Evolutionary conservation across 495 filamentous ascomycete genomes (phyloP).

Genomic region (Lichenothelia convexa): DNA sequence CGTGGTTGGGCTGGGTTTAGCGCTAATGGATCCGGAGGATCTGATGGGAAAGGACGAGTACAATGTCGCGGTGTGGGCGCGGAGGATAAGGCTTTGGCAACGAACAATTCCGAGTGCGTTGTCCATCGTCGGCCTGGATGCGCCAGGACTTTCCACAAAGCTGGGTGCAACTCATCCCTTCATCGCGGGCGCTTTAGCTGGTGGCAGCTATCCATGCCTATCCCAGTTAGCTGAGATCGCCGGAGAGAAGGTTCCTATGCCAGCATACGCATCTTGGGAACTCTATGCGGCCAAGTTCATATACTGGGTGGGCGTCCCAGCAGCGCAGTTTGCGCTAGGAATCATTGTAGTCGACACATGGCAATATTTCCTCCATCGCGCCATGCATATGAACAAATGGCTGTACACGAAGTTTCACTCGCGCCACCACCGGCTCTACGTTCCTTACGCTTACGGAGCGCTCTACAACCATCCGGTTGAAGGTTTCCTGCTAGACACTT

Average conservation of each 20-base stretch:
- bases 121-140: slow-evolving; percentile 22
- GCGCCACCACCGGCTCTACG: slow-evolving; percentile 86
- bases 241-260: slow-evolving; percentile 10
- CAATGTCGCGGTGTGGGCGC: slow-evolving; percentile 68
- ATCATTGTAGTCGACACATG: slow-evolving; percentile 72
- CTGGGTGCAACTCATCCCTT: slow-evolving; percentile 32
- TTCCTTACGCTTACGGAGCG: slow-evolving; percentile 92
- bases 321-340: slow-evolving; percentile 52
- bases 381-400: slow-evolving; percentile 90
- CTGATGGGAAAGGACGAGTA: slow-evolving; percentile 59
- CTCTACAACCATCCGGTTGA: slow-evolving; percentile 92
- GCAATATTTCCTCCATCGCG: slow-evolving; percentile 91
- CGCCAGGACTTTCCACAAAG: slow-evolving; percentile 21
- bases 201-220: slow-evolving; percentile 51
- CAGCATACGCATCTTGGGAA: slow-evolving; percentile 53
- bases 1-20: slow-evolving; percentile 38
- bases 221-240: slow-evolving; percentile 12
- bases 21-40: slow-evolving; percentile 44
- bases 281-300: slow-evolving; percentile 48
- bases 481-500: slow-evolving; percentile 81
- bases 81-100: slow-evolving; percentile 51
- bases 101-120: slow-evolving; percentile 43
- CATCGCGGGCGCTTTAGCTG: slow-evolving; percentile 48
- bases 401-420: slow-evolving; percentile 90
- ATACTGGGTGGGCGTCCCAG: slow-evolving; percentile 64